These are phyloP conservation scores for Populus euphratica DNA, from an alignment of 345 rosid species.

Conservation along the genomic window DNA sequence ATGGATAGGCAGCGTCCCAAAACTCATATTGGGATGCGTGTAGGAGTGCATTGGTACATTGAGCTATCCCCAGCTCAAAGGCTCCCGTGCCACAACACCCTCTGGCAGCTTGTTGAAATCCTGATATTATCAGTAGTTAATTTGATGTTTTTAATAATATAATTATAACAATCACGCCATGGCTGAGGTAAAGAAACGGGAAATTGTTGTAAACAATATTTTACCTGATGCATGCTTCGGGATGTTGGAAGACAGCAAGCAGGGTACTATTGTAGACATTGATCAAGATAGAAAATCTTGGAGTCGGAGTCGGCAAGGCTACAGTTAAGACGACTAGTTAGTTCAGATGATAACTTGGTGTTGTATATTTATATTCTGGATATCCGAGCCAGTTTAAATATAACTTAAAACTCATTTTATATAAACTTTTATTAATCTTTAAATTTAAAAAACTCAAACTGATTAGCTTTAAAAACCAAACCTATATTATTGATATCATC, in stretches of 20 bases:
- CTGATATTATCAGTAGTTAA: neutral
- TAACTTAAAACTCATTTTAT: too few species aligned
- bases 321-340: constrained; percentile 18
- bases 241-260: neutral
- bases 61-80: constrained; percentile 3
- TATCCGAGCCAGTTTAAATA: too few species aligned
- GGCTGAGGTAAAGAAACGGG: too few species aligned
- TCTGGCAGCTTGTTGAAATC: constrained; percentile 11
- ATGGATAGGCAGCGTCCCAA: constrained; percentile 42
- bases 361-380: constrained; percentile 16
- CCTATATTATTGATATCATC: constrained; percentile 17
- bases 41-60: constrained; percentile 7
- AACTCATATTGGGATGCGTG: constrained; percentile 17
- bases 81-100: constrained; percentile 27
- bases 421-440: too few species aligned
- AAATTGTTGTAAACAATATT: neutral
- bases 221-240: constrained; percentile 34
- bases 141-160: too few species aligned
- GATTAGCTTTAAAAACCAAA: too few species aligned
- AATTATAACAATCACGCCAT: too few species aligned
- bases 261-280: too few species aligned
- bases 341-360: constrained; percentile 20
- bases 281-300: too few species aligned
- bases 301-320: constrained; percentile 16
- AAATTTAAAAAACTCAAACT: too few species aligned